Base-by-base conservation (phyloP, 768 basidiomycete species). In the Calocera viscosa region DNA sequence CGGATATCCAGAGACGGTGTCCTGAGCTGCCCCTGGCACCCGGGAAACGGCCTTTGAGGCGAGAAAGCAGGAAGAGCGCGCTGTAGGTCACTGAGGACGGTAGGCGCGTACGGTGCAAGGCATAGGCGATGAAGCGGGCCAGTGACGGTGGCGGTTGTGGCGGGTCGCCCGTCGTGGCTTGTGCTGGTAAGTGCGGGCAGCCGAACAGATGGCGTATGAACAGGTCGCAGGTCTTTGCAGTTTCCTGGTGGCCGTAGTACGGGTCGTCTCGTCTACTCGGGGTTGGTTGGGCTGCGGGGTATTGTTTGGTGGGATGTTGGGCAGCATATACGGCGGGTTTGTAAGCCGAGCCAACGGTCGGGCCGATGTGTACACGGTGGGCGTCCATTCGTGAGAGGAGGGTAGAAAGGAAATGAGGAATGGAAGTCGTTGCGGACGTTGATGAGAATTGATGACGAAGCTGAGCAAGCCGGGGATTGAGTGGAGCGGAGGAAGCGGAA, bases 31-130 rank as follows among this genome's bases (percentile, higher is more conserved):
- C 92, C 30, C 89, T 84, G 7, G 91, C 92, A 5, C 91, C 89
- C 1, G 91, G 92, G 76, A 93, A 94, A n/a, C 91, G 86, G 32
- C 86, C 85, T 78, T 96, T 96, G 68, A 96, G 80, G 19, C 91
- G 84, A 69, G 88, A 86, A 11, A 96, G 82, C 30, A 94, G 71
- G 78, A 90, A 80, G n/a, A 85, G 80, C 0, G 86, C 84, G 26
- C 86, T 85, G 71, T 82, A 83, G 10, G 83, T 83, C 68, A 90
- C 89, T 12, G 85, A 81, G 8, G 80, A 73, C 64, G 87, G 86
- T 0, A 91, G 80, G 67, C 89, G 86, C 0, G 89, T 90, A 33
- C 92, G 86, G 72, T 94, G 89, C 17, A 93, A 83, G 0, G 89
- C 88, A 73, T 94, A 94, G 0, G 90, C 90, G 72, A 92, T 89